phyloP scores from a whole-genome alignment of 73 alveolate species.

The Paramecium primaurelia region DNA sequence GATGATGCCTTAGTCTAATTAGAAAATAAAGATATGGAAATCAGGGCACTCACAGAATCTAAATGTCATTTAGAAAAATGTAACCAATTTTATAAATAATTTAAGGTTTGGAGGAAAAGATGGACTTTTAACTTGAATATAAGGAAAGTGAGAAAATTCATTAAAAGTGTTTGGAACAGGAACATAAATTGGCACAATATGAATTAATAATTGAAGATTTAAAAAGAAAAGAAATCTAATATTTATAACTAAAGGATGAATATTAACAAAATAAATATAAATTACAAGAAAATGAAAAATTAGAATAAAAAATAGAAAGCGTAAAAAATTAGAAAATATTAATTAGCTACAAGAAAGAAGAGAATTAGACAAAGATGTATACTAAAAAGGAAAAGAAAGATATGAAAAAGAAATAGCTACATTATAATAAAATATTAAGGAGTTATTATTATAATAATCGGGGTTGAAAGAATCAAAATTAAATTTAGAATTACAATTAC shows the following conservation, averaged over 20 bases:
- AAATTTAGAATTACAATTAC: constrained; percentile 1
- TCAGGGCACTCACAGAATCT: background rate
- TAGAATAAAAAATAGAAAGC: background rate
- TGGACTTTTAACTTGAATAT: background rate
- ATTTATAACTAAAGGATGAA: background rate
- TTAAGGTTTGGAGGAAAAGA: constrained; percentile 8
- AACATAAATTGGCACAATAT: background rate
- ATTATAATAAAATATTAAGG: background rate
- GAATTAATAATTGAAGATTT: background rate
- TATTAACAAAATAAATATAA: background rate
- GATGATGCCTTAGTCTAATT: background rate
- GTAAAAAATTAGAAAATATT: background rate
- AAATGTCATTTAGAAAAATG: background rate
- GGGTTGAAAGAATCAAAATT: background rate
- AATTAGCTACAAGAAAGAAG: constrained; percentile 26
- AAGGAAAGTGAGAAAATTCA: background rate
- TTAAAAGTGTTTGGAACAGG: background rate
- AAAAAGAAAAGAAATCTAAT: background rate
- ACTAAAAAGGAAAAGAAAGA: background rate
- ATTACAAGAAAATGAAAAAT: background rate
- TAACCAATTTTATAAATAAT: background rate
- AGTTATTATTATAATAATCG: background rate
- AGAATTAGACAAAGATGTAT: constrained; percentile 25
- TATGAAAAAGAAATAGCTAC: background rate
- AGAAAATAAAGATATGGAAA: background rate